These are phyloP conservation scores for Diddensiella transvaalensis DNA, from an alignment of 805 yeast species.

Conservation along the genomic window DNA sequence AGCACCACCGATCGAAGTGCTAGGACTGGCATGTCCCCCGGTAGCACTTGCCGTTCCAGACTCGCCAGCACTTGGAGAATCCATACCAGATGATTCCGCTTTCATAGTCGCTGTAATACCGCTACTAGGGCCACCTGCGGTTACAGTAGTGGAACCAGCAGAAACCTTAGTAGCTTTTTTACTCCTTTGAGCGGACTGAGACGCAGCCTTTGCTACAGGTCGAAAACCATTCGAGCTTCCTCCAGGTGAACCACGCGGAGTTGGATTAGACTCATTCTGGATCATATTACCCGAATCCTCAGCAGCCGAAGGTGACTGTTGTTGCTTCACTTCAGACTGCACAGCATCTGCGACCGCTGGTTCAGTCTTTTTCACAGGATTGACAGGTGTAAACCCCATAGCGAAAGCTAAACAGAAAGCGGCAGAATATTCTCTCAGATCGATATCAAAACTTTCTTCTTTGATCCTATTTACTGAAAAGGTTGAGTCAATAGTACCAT, in stretches of 20 bases:
- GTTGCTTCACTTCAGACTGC: not conserved
- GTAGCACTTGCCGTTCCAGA: not conserved
- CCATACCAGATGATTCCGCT: not conserved
- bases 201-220: not conserved
- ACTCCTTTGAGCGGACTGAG: not conserved
- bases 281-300: not conserved
- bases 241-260: not conserved
- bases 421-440: too few species aligned
- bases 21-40: not conserved
- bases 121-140: not conserved
- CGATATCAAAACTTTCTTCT: too few species aligned
- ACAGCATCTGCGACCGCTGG: too few species aligned
- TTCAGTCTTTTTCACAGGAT: not conserved
- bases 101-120: not conserved
- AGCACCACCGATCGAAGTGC: too few species aligned
- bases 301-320: not conserved
- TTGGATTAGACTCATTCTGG: not conserved
- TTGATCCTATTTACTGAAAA: too few species aligned
- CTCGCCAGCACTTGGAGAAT: not conserved
- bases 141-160: not conserved
- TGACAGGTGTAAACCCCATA: slow-evolving; percentile 3
- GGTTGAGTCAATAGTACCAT: too few species aligned
- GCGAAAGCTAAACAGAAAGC: too few species aligned
- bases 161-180: not conserved
- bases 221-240: not conserved